Base-by-base conservation (phyloP, 129 eudicot species). In the Helichrysum umbraculigerum region DNA sequence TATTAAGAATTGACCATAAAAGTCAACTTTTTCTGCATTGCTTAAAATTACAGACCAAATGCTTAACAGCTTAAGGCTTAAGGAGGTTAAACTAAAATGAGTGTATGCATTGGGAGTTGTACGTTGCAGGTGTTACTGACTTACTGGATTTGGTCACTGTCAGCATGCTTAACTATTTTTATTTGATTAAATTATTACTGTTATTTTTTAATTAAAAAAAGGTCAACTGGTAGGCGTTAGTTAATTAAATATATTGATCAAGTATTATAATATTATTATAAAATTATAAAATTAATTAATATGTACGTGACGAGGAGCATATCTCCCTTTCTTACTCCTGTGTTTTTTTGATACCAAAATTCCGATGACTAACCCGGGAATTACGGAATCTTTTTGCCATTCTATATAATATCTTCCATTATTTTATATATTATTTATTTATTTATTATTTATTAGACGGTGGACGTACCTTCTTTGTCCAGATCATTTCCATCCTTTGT, bases 111-210 rank as follows among this genome's bases (percentile, higher is more conserved):
- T 19, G 66, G 65, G 6, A 76, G 73, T 14, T 65, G 73, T 76
- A 54, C 52, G 54, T 77, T 78, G 63, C 54, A 29, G 42, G 50
- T 69, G 39, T 65, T 17, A 30, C 64, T 78, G 65, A 62, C 37
- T 65, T 9, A 30, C 54, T 78, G 64, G 65, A 78, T 70, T 78
- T 78, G 71, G 71, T 60, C 62, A 78, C 65, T 42, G 61, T 61
- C 52, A 69, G 62, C 61, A 60, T 59, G 76, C 76, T 69, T 60
- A 70, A 60, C 32, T 58, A 22, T 1, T 2, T 28, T 37, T 68
- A 22, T 14, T 4, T 28, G 2, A 62, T 62, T 22, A 22, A 61
- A n/a, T n/a, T n/a, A 28, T 25, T 22, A 21, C 7, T 0, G 4
- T 62, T 11, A 10, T 29, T 2, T 62, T 4, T 25, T 25, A 61